Evolutionary conservation across 2,329 filamentous ascomycete species (phyloP).

Genomic region (Fusarium chlamydosporum): DNA sequence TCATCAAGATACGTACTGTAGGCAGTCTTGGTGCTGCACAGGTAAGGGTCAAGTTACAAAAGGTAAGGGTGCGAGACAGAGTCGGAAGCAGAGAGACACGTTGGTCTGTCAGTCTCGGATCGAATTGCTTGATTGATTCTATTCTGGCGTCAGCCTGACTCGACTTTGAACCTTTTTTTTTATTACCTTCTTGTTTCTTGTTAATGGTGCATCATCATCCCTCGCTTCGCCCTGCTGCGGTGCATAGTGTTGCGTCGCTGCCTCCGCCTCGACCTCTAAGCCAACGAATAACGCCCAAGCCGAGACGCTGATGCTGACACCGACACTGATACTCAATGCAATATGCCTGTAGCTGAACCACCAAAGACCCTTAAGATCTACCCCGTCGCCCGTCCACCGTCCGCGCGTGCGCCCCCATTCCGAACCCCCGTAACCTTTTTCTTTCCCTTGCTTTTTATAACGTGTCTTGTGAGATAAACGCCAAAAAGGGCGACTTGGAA

Average conservation of each 20-base stretch:
- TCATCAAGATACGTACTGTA: slow-evolving; percentile 7
- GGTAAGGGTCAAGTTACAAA: slow-evolving; percentile 29
- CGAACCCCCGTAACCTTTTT: slow-evolving; percentile 43
- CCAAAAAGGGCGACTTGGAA: slow-evolving; percentile 35
- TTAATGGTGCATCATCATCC: slow-evolving; percentile 40
- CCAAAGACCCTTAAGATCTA: slow-evolving; percentile 37
- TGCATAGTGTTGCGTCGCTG: slow-evolving; percentile 39
- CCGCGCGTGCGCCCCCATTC: slow-evolving; percentile 28
- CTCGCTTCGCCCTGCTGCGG: slow-evolving; percentile 40
- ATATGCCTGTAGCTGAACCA: slow-evolving; percentile 30
- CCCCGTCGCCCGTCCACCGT: slow-evolving; percentile 39
- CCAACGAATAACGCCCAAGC: slow-evolving; percentile 33
- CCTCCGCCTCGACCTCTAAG: slow-evolving; percentile 32
- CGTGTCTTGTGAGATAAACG: slow-evolving; percentile 44
- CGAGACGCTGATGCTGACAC: slow-evolving; percentile 33
- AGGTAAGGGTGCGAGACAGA: slow-evolving; percentile 42
- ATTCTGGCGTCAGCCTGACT: slow-evolving; percentile 33
- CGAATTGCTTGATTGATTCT: slow-evolving; percentile 12
- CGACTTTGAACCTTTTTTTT: slow-evolving; percentile 8
- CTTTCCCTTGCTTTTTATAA: slow-evolving; percentile 15
- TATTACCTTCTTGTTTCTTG: slow-evolving; percentile 22
- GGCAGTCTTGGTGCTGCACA: slow-evolving; percentile 32
- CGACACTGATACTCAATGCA: slow-evolving; percentile 21
- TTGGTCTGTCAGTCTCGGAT: slow-evolving; percentile 28
- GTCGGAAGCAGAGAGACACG: slow-evolving; percentile 15